A percentile compares a stretch with the other conserved stretches of the same genome.
phyloP scores from a whole-genome alignment of 768 basidiomycete genomes.

The Hirschioporus abietinus region DNA sequence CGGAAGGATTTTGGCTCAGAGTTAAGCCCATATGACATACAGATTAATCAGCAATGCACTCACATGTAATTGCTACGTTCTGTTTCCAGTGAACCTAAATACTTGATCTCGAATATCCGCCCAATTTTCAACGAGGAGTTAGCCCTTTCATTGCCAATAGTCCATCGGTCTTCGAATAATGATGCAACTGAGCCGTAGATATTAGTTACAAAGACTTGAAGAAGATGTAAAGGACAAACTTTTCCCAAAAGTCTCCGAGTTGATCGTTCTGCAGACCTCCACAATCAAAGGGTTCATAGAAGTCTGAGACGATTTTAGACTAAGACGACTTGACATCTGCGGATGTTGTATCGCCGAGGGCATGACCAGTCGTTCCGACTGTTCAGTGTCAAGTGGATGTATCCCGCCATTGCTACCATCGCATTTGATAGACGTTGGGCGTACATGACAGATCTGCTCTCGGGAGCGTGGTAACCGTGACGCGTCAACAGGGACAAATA shows the following conservation, averaged over 20 bases:
- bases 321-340: neutral
- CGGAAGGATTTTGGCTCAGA: neutral
- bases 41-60: neutral
- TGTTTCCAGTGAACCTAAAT: neutral
- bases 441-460: neutral
- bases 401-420: neutral
- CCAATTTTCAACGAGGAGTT: neutral
- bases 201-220: neutral
- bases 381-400: neutral
- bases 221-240: neutral
- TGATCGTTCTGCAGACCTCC: neutral
- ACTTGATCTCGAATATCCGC: neutral
- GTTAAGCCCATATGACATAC: too few species aligned
- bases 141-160: neutral
- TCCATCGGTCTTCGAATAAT: neutral
- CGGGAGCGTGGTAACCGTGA: too few species aligned
- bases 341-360: neutral
- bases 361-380: neutral
- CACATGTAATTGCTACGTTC: neutral
- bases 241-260: neutral
- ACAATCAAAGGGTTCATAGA: neutral
- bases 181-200: neutral
- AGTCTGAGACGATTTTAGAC: neutral
- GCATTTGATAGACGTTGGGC: neutral
- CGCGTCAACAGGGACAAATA: neutral